Evolutionary conservation across 139 green algal species (phyloP).

Genomic region (Helicosporidium sp.): DNA sequence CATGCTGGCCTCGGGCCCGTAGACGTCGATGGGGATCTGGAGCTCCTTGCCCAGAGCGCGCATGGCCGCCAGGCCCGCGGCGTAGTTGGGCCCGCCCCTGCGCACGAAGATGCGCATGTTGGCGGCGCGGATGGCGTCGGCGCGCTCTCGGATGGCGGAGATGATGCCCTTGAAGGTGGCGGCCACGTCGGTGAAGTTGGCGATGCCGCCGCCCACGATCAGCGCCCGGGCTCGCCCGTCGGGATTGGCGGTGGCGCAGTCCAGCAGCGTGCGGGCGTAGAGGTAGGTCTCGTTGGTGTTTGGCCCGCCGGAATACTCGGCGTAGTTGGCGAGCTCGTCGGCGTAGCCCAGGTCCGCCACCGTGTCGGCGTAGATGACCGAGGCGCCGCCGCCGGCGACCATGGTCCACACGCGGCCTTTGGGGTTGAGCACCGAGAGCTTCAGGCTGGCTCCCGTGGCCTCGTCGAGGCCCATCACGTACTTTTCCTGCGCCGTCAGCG

Average conservation of each 20-base stretch:
- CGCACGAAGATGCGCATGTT: slow-evolving; percentile 71
- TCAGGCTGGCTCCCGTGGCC: slow-evolving; percentile 66
- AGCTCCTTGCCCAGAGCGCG: slow-evolving; percentile 42
- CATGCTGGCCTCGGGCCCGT: slow-evolving; percentile 73
- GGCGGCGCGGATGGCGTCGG: slow-evolving; percentile 32
- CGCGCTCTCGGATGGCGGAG: slow-evolving; percentile 20
- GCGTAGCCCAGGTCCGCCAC: slow-evolving; percentile 63
- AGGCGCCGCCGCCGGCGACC: slow-evolving; percentile 69
- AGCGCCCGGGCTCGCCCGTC: slow-evolving; percentile 55
- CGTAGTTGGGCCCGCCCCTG: slow-evolving; percentile 76
- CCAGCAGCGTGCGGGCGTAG: slow-evolving; percentile 32
- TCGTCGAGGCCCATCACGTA: slow-evolving; percentile 34
- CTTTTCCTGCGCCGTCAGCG: slow-evolving; percentile 46
- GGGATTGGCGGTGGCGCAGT: slow-evolving; percentile 39
- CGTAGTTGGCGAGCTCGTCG: slow-evolving; percentile 76
- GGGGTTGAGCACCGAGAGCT: slow-evolving; percentile 83
- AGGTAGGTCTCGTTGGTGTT: slow-evolving; percentile 43
- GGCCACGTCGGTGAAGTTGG: slow-evolving; percentile 91
- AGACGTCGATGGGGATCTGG: slow-evolving; percentile 53
- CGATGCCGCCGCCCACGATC: slow-evolving; percentile 78
- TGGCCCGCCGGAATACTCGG: slow-evolving; percentile 73
- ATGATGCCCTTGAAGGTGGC: slow-evolving; percentile 87
- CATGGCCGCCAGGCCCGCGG: slow-evolving; percentile 57
- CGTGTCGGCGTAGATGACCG: slow-evolving; percentile 82
- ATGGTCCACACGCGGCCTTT: slow-evolving; percentile 79